Base-by-base conservation (phyloP, 2,329 filamentous ascomycete species). In the Cytospora mali region DNA sequence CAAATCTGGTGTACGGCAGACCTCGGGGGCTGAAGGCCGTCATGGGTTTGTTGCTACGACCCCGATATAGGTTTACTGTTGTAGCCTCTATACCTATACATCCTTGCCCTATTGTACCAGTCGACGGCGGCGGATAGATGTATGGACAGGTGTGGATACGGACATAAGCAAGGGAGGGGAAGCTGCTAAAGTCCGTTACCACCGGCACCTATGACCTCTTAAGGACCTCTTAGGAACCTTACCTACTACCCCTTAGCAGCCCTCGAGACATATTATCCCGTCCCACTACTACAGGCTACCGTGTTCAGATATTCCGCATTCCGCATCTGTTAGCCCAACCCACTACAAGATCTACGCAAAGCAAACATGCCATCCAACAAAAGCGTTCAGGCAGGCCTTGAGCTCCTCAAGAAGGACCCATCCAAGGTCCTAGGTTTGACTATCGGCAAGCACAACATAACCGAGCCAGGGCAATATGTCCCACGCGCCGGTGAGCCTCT, bases 401-500 rank as follows among this genome's bases (percentile, higher is more conserved):
- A 42, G 21, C 42, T 62, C 9, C 28, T 65, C 60, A 49, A 60
- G 35, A 35, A 54, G 5, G 63, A 56, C 46, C 56, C 61, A 13
- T 65, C 63, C 27, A 62, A 56, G 42, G 29, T 62, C n/a, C 50
- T 64, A 13, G 59, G 63, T 23, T 21, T 65, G 35, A 60, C 50
- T 13, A 31, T 65, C 21, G 63, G 63, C 25, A 29, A 51, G 25
- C 60, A 60, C 35, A 39, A 23, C 21, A 49, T 54, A 25, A 49
- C 35, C 11, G 56, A 56, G 53, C 55, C 59, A 6, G 59, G 63
- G 14, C 51, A 59, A 29, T 60, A 62, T 35, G 53, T 65, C 52
- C 42, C 63, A 9, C 31, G 35, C 6, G 60, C 59, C 16, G 60
- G 55, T 62, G 33, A 62, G 55, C n/a, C n/a, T n/a, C n/a, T n/a